Percentiles rank a stretch among this genome's conserved stretches.
Evolutionary conservation across 768 basidiomycete genomes (phyloP).

Genomic region (Rhizopogon vinicolor): DNA sequence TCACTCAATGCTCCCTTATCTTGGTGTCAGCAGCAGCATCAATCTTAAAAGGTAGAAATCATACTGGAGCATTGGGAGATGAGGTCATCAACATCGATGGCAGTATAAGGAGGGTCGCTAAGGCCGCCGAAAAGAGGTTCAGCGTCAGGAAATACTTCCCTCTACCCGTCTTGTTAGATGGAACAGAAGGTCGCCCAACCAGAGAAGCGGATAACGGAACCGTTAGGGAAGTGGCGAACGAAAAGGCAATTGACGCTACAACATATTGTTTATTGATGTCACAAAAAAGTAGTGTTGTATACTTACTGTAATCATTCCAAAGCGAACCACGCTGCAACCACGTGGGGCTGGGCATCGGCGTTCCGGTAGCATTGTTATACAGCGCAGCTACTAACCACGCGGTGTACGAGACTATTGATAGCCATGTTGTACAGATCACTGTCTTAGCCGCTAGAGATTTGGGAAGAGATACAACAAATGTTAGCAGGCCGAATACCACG

Average conservation of each 20-base stretch:
- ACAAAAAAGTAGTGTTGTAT: background rate
- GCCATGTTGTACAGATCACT: conserved; percentile 49
- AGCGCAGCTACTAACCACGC: conserved; percentile 52
- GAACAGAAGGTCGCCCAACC: conserved; percentile 27
- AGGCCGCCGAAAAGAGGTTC: conserved; percentile 42
- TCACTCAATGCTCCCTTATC: conserved; percentile 5
- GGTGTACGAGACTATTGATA: conserved; percentile 58
- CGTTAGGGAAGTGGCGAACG: conserved; percentile 62
- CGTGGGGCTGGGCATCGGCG: conserved; percentile 29
- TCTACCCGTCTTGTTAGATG: conserved; percentile 37
- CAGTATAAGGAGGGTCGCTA: conserved; percentile 47
- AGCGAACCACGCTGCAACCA: conserved; percentile 42
- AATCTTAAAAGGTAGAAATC: conserved; percentile 22
- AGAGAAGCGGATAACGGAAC: conserved; percentile 62
- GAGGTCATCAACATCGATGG: conserved; percentile 56
- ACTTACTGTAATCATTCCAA: conserved; percentile 66
- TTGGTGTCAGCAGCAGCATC: conserved; percentile 10
- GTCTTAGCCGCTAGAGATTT: conserved; percentile 51
- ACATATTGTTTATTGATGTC: conserved; percentile 26
- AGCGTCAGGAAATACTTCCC: conserved; percentile 56
- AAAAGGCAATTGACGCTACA: conserved; percentile 49
- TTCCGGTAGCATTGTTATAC: conserved; percentile 48
- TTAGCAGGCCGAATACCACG: conserved; percentile 33
- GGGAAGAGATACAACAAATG: conserved; percentile 50
- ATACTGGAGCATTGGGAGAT: conserved; percentile 36